Percentiles rank a stretch among this genome's conserved stretches.
Conservation (phyloP, 352 stramenopile genomes). For the Phytophthora boehmeriae region DNA sequence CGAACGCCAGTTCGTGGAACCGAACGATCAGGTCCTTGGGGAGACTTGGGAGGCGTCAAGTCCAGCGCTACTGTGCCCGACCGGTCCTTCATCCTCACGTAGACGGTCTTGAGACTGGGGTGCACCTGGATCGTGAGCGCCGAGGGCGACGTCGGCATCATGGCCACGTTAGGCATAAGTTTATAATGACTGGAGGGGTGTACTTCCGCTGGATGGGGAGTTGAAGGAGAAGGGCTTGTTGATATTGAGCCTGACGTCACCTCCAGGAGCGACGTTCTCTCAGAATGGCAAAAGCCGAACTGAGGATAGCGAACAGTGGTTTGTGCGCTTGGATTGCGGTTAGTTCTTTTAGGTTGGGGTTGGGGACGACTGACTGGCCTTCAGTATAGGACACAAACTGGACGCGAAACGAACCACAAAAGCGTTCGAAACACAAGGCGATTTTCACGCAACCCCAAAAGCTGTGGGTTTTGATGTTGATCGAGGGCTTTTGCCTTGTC, state of each 20-base stretch:
- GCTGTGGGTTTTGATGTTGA: too few species aligned
- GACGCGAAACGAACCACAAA: constrained; percentile 1
- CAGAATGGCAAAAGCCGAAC: constrained; percentile 35
- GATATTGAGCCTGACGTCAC: too few species aligned
- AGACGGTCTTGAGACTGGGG: constrained; percentile 48
- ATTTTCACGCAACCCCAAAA: not conserved
- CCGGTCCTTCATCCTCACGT: constrained; percentile 77
- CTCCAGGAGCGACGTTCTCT: not conserved
- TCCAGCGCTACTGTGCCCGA: constrained; percentile 62
- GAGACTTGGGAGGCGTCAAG: constrained; percentile 40
- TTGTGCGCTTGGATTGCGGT: not conserved
- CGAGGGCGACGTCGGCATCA: constrained; percentile 29
- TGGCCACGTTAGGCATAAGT: constrained; percentile 51
- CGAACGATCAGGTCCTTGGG: constrained; percentile 57
- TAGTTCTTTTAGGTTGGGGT: too few species aligned
- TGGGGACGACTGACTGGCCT: constrained; percentile 22
- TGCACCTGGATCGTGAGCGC: constrained; percentile 58
- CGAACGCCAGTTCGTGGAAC: constrained; percentile 78
- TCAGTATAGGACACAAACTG: constrained; percentile 32
- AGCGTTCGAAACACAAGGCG: not conserved
- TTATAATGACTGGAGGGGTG: not conserved
- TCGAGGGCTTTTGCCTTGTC: not conserved
- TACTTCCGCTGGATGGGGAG: constrained; percentile 7
- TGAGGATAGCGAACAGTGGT: constrained; percentile 12
- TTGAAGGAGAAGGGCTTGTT: not conserved